Percentiles rank a stretch among this genome's conserved stretches.
These are phyloP conservation scores for Termitomyces eurrhizus DNA, from an alignment of 768 basidiomycete genomes.

Conservation along the genomic window DNA sequence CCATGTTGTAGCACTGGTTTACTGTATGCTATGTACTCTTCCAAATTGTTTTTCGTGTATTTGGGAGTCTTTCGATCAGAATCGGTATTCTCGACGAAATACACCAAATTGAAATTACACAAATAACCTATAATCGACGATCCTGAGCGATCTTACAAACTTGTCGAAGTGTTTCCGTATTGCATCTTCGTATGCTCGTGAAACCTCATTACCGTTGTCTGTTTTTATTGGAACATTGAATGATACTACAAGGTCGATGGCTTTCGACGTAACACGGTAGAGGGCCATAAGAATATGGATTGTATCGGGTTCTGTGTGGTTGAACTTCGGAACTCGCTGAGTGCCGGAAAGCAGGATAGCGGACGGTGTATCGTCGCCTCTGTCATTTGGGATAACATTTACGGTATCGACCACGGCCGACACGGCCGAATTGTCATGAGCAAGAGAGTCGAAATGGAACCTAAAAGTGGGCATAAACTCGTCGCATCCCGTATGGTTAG, in stretches of 20 bases:
- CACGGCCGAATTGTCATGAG: slow-evolving; percentile 82
- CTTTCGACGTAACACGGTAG: slow-evolving; percentile 69
- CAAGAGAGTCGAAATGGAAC: slow-evolving; percentile 87
- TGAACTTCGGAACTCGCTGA: slow-evolving; percentile 79
- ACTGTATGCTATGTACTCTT: background rate
- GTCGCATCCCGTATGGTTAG: background rate
- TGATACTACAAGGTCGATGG: slow-evolving; percentile 79
- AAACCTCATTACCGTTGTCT: slow-evolving; percentile 40
- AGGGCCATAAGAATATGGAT: slow-evolving; percentile 79
- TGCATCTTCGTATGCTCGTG: slow-evolving; percentile 29
- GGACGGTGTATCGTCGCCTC: slow-evolving; percentile 48
- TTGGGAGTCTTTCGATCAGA: background rate
- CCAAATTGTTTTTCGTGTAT: background rate
- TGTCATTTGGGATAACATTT: slow-evolving; percentile 33
- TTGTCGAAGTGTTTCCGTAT: slow-evolving; percentile 47
- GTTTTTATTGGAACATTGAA: slow-evolving; percentile 71
- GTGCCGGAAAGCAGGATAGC: slow-evolving; percentile 63
- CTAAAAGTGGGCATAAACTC: slow-evolving; percentile 36
- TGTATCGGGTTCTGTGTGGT: slow-evolving; percentile 51
- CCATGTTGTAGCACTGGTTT: slow-evolving; percentile 2
- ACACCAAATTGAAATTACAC: slow-evolving; percentile 31
- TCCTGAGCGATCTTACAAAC: slow-evolving; percentile 55
- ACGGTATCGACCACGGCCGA: slow-evolving; percentile 43
- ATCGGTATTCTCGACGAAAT: too few species aligned
- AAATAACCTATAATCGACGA: slow-evolving; percentile 71